Conservation (phyloP, 2,329 filamentous ascomycete species). For the Ophiostoma tasmaniense region DNA sequence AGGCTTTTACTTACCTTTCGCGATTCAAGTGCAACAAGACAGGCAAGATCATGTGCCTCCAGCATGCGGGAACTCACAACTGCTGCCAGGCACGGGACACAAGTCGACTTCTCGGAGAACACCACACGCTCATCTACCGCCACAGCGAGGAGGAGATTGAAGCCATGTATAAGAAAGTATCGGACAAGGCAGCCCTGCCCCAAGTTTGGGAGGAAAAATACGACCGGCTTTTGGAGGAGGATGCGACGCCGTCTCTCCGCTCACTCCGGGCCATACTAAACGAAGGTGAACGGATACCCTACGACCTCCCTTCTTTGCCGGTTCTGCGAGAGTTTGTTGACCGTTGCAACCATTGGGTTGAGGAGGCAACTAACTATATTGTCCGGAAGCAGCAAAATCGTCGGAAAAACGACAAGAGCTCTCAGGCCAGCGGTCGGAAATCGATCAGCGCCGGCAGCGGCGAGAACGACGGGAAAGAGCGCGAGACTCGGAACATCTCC, state of each 20-base stretch:
- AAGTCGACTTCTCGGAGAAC: constrained; percentile 58
- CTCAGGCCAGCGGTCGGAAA: constrained; percentile 66
- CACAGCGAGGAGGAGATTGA: constrained; percentile 64
- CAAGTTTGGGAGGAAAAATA: constrained; percentile 89
- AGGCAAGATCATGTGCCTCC: constrained; percentile 72
- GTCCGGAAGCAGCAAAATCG: constrained; percentile 96
- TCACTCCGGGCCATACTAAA: constrained; percentile 71
- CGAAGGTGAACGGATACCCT: constrained; percentile 94
- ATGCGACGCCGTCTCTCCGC: constrained; percentile 77
- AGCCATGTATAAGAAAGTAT: constrained; percentile 61
- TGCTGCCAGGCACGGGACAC: constrained; percentile 66
- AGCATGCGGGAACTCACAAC: constrained; percentile 69
- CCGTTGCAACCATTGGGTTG: constrained; percentile 94
- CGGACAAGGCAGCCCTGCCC: constrained; percentile 77
- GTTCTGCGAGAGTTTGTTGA: constrained; percentile 85
- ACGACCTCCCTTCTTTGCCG: constrained; percentile 72
- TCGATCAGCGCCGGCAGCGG: constrained; percentile 42
- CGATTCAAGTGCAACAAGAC: constrained; percentile 78
- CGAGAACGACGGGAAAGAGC: constrained; percentile 49
- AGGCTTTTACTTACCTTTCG: constrained; percentile 83
- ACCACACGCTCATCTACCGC: constrained; percentile 70
- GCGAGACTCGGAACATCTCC: constrained; percentile 77
- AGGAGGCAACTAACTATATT: constrained; percentile 92
- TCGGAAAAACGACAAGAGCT: constrained; percentile 85
- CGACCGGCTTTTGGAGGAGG: constrained; percentile 73